These are phyloP conservation scores for Backusella australiensis DNA, from an alignment of 192 early-diverging fungal species.

Conservation along the genomic window DNA sequence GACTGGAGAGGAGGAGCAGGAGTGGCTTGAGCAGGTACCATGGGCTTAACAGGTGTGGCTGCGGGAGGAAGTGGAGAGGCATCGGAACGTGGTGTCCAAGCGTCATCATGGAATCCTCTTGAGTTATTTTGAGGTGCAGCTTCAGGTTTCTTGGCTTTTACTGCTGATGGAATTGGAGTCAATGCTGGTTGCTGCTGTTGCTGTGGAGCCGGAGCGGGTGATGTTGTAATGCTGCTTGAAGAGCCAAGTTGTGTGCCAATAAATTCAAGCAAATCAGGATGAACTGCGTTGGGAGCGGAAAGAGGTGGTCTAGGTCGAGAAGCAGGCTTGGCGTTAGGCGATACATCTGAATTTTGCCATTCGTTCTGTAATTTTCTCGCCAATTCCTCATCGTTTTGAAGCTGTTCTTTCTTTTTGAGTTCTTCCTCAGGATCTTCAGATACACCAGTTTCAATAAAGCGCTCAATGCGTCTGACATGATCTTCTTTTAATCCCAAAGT, in stretches of 20 bases:
- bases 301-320: conserved; percentile 15
- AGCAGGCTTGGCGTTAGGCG: conserved; percentile 9
- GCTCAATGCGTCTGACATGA: conserved; percentile 81
- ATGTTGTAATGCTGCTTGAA: background rate
- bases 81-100: conserved; percentile 46
- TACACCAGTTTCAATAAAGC: conserved; percentile 54
- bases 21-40: background rate
- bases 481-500: conserved; percentile 81
- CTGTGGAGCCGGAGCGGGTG: background rate
- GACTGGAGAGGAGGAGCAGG: conserved; percentile 24
- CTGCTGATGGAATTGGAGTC: background rate
- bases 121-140: conserved; percentile 16
- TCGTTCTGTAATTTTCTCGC: conserved; percentile 78
- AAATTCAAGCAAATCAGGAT: conserved; percentile 47
- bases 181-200: background rate
- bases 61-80: conserved; percentile 25
- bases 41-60: background rate
- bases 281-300: conserved; percentile 48
- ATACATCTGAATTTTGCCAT: conserved; percentile 47
- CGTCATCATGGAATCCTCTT: conserved; percentile 52
- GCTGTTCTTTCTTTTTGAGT: conserved; percentile 48
- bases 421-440: conserved; percentile 44
- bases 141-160: conserved; percentile 17
- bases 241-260: conserved; percentile 31
- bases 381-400: conserved; percentile 74